Conservation (phyloP, 2,329 filamentous ascomycete genomes). For the Alternaria incomplexa region DNA sequence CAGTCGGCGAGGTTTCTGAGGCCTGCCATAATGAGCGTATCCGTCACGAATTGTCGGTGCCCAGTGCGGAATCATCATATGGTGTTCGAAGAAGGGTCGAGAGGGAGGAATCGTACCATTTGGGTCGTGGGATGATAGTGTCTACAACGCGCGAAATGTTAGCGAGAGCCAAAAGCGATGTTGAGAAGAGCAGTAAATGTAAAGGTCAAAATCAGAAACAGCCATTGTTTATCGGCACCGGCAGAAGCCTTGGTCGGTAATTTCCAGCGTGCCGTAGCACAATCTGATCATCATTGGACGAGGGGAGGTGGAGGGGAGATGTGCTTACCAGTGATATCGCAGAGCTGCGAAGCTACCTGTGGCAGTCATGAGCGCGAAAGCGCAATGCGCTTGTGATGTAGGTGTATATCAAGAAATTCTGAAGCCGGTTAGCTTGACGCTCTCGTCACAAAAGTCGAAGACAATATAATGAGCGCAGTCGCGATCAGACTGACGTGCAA, state of each 20-base stretch:
- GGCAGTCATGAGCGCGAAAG: neutral
- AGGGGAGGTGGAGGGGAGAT: neutral
- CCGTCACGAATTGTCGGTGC: slow-evolving; percentile 89
- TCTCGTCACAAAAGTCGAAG: neutral
- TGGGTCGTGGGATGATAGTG: neutral
- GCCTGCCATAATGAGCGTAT: slow-evolving; percentile 89
- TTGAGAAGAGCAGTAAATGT: slow-evolving; percentile 10
- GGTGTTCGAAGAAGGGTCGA: slow-evolving; percentile 18
- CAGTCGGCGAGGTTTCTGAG: slow-evolving; percentile 99
- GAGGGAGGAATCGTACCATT: slow-evolving; percentile 34
- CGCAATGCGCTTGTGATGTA: neutral
- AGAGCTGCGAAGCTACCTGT: neutral
- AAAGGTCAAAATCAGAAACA: slow-evolving; percentile 47
- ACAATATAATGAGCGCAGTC: slow-evolving; percentile 12
- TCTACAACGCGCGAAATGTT: slow-evolving; percentile 12
- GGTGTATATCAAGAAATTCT: neutral
- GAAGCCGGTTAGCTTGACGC: slow-evolving; percentile 21
- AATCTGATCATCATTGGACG: slow-evolving; percentile 47
- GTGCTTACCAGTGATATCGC: slow-evolving; percentile 5
- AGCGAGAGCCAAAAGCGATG: slow-evolving; percentile 17
- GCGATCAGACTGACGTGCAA: slow-evolving; percentile 54
- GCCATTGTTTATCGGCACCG: slow-evolving; percentile 50
- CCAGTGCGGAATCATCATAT: slow-evolving; percentile 94
- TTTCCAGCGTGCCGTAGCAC: slow-evolving; percentile 54
- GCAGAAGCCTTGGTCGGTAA: slow-evolving; percentile 53